phyloP scores from a whole-genome alignment of 2,329 filamentous ascomycete genomes.

The Rachicladosporium sp. region DNA sequence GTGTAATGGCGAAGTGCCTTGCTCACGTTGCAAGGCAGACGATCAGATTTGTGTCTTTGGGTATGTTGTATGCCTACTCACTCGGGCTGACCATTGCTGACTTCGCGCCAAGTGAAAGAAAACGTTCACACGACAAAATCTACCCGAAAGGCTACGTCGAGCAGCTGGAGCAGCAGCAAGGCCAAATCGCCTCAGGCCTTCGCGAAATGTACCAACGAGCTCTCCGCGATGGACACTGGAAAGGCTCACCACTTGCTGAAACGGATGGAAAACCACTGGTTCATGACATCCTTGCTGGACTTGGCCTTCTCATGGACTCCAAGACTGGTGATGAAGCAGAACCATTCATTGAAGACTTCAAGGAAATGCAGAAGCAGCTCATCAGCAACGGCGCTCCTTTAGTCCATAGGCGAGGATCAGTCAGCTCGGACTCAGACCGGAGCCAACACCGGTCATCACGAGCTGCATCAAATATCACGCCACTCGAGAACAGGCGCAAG shows the following conservation, averaged over 20 bases:
- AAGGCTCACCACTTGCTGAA: conserved; percentile 40
- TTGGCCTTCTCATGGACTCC: conserved; percentile 42
- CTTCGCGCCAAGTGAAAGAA: conserved; percentile 35
- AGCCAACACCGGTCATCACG: conserved; percentile 28
- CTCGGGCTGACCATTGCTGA: conserved; percentile 3
- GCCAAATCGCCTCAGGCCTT: conserved; percentile 47
- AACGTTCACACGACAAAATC: conserved; percentile 54
- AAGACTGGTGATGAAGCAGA: conserved; percentile 38
- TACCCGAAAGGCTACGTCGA: conserved; percentile 58
- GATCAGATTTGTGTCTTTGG: conserved; percentile 55
- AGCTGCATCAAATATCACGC: conserved; percentile 25
- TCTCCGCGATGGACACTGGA: conserved; percentile 42
- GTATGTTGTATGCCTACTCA: conserved; percentile 10
- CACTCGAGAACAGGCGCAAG: conserved; percentile 19
- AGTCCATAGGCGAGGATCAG: conserved; percentile 41
- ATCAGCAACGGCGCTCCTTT: conserved; percentile 40
- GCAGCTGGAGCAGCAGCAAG: conserved; percentile 55
- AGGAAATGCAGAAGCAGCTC: conserved; percentile 42
- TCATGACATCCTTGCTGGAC: conserved; percentile 49
- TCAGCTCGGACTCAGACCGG: conserved; percentile 46
- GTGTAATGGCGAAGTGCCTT: conserved; percentile 52
- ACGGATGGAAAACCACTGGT: conserved; percentile 47
- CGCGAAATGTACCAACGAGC: conserved; percentile 47
- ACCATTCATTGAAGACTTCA: conserved; percentile 47
- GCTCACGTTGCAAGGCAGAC: conserved; percentile 49